Base-by-base conservation (phyloP, 345 rosid species). In the Melaleuca alternifolia region DNA sequence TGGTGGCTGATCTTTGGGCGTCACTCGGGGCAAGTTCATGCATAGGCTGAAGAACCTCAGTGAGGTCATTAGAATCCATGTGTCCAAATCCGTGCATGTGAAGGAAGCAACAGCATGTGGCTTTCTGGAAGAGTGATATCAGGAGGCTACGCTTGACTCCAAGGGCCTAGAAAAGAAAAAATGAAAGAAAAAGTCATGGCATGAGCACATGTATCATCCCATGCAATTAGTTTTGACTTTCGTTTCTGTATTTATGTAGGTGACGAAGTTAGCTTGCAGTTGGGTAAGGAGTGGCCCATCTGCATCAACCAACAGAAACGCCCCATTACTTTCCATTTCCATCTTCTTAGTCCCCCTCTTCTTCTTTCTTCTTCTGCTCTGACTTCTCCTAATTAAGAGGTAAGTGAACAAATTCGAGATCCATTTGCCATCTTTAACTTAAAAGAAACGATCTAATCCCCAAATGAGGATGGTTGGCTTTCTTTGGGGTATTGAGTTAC, bases 211-310 rank as follows among this genome's bases (percentile, higher is more conserved):
- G 79, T 33, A 33, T 14, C 12, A 61, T 53, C 51, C 51, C 65
- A 54, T 89, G 41, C 83, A 85, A 85, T 41, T 75, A 75, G 30
- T 88, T 89, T 89, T 90, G 90, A 89, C 90, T 83, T 7, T 18
- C 37, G 30, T 50, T 13, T 54, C 41, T 87, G 84, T 46, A 53
- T 87, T 12, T 56, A 11, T 28, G 81, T 65, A 6, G 84, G 54
- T 89, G 91, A 87, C 54, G 10, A 86, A 86, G 88, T 88, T 88
- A 88, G 93, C 89, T 89, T 84, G 87, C 30, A 82, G 48, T 87
- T 89, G 86, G 93, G 92, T 91, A 83, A 85, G 88, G 54, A 41
- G 41, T 90, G 85, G 88, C 87, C 89, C 86, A 84, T 86, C 90
- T 82, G 85, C 87, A 86, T 89, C 82, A 84, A 61, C 91, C 6